Conservation (phyloP, 75 land plant species). For the Gnetum montanum region DNA sequence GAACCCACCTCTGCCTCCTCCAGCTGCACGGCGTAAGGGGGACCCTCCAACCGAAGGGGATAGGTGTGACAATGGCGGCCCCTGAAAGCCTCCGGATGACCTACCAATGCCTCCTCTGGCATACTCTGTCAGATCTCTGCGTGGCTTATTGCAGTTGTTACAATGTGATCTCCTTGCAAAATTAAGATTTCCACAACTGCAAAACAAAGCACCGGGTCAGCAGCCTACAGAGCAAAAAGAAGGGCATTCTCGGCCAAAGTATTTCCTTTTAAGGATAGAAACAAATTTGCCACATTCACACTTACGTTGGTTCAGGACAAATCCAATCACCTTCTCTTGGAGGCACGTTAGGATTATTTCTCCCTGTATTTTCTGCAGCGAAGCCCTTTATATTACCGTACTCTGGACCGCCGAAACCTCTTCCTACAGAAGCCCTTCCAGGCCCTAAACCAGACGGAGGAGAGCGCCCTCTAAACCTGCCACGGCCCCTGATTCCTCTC, state of each 20-base stretch:
- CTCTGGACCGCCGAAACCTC: conserved; percentile 10
- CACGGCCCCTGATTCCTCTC: conserved; percentile 6
- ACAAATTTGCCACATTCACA: neutral
- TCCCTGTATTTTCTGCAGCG: conserved; percentile 20
- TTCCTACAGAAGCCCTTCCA: conserved; percentile 7
- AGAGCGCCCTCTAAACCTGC: conserved; percentile 5
- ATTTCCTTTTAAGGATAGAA: too few relatives aligned
- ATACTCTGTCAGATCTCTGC: conserved; percentile 19
- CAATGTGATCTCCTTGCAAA: conserved; percentile 72
- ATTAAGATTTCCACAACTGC: conserved; percentile 67
- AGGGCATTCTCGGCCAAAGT: too few relatives aligned
- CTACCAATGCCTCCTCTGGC: conserved; percentile 27
- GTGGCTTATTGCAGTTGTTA: conserved; percentile 64
- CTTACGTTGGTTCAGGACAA: conserved; percentile 46
- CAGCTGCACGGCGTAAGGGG: conserved; percentile 32
- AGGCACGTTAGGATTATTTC: conserved; percentile 39
- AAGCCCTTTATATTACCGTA: conserved; percentile 15
- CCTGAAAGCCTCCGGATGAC: conserved; percentile 12
- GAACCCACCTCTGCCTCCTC: conserved; percentile 43
- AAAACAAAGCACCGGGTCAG: conserved; percentile 11
- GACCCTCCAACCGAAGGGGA: conserved; percentile 36
- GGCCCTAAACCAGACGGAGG: conserved; percentile 2
- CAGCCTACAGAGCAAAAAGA: too few relatives aligned
- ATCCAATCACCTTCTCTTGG: conserved; percentile 55
- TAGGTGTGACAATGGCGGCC: conserved; percentile 12